Evolutionary conservation across 345 rosid genomes (phyloP), one percentile per base, ranked within the genome.

Genomic region (Lenwebbia sp.): DNA sequence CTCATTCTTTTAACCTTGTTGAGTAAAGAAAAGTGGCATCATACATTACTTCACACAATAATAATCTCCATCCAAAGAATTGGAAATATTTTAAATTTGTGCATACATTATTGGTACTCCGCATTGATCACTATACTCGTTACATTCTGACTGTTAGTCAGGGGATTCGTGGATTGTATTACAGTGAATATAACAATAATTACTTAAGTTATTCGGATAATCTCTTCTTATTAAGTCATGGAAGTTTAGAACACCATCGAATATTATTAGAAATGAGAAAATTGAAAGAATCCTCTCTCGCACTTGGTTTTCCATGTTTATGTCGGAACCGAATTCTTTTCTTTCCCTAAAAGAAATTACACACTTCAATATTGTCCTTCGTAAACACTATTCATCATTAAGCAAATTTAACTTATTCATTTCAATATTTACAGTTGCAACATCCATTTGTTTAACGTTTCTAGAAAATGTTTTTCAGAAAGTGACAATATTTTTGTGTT

Each of bases 71-170:
- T 41, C 5, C 44, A 4, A 41, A 41, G 44, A 41, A 6, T 41
- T 6, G 44, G 44, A 41, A 41, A 41, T 41, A 41, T 6, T 41
- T 0, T 33, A 58, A n/a, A 13, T 3, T 58, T 58, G 30, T 26
- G 30, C 5, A 5, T 57, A 11, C 30, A 57, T 57, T 26, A 2
- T 28, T 57, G 25, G 62, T 0, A 14, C 26, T 57, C 26, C 30
- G 26, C 30, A 4, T 28, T 57, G 0, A 14, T 2, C 30, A 57
- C 15, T 4, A 25, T 25, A 26, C 30, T 11, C 1, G 62, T 0
- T 25, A 26, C 0, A 57, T 11, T 26, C 1, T n/a, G 0, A 41
- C 0, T 3, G 3, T 57, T 10, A 57, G 26, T 57, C 10, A 0
- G 1, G 62, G 30, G 7, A 57, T 26, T 11, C 3, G 1, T 11